These are phyloP conservation scores for Marasmius fiardii DNA, from an alignment of 1,284 basidiomycete species.

Conservation along the genomic window DNA sequence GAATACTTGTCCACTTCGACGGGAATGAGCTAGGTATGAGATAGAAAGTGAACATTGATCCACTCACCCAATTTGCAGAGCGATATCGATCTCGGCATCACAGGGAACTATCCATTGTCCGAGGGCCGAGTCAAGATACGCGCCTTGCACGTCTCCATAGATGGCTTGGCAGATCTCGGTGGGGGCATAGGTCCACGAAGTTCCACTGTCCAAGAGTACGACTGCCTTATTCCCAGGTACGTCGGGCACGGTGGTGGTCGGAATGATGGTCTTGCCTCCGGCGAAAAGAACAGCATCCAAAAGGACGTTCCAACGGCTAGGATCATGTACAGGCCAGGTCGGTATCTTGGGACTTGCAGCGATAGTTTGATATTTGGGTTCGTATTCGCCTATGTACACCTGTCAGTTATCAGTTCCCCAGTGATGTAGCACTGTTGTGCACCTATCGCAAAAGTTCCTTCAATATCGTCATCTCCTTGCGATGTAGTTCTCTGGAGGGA, in stretches of 20 bases:
- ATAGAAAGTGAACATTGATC: slow-evolving; percentile 9
- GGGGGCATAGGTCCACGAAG: slow-evolving; percentile 72
- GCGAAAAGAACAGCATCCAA: slow-evolving; percentile 62
- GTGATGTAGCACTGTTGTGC: slow-evolving; percentile 17
- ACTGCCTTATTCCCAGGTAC: slow-evolving; percentile 69
- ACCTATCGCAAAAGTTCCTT: slow-evolving; percentile 73
- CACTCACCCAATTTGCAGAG: slow-evolving; percentile 68
- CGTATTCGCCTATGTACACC: slow-evolving; percentile 52
- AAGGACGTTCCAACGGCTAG: slow-evolving; percentile 71
- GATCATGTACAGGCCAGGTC: slow-evolving; percentile 63
- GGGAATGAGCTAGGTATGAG: slow-evolving; percentile 11
- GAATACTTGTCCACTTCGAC: slow-evolving; percentile 56
- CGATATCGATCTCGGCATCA: slow-evolving; percentile 66
- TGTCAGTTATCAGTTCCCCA: slow-evolving; percentile 6
- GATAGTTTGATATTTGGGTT: slow-evolving; percentile 56
- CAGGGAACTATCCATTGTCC: slow-evolving; percentile 73
- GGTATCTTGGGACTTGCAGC: slow-evolving; percentile 52
- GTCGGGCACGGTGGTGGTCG: slow-evolving; percentile 50
- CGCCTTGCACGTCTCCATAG: slow-evolving; percentile 59
- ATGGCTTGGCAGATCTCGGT: slow-evolving; percentile 60
- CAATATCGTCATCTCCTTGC: slow-evolving; percentile 46
- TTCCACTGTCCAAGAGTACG: slow-evolving; percentile 71
- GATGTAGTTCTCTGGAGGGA: slow-evolving; percentile 55
- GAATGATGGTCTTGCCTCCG: slow-evolving; percentile 43
- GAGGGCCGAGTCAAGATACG: slow-evolving; percentile 43